These are phyloP conservation scores for Oryza rufipogon DNA, from an alignment of 176 grass and related monocot genomes.

Conservation along the genomic window DNA sequence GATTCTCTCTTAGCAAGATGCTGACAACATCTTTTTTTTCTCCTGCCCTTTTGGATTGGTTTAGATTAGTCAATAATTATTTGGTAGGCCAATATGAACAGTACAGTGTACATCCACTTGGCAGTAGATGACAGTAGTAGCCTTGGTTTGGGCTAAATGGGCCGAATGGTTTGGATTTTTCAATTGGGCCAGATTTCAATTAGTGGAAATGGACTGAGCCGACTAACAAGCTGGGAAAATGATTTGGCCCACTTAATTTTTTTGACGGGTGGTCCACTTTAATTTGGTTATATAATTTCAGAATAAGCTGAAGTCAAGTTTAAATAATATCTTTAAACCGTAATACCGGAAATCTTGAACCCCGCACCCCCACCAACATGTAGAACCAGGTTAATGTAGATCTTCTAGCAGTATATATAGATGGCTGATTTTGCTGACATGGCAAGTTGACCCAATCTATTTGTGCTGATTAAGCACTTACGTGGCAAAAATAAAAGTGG, in stretches of 20 bases:
- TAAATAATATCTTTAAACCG: too few relatives aligned
- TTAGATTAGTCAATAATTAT: slow-evolving; percentile 24
- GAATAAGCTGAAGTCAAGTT: too few relatives aligned
- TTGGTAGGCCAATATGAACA: slow-evolving; percentile 1
- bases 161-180: neutral
- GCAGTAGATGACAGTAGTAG: neutral
- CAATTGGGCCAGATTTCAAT: neutral
- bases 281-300: neutral
- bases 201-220: neutral
- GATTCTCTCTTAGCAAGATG: slow-evolving; percentile 41
- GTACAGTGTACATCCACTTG: neutral
- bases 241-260: neutral
- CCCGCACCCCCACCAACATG: rapidly evolving
- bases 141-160: neutral
- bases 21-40: neutral
- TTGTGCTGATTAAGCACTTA: too few relatives aligned
- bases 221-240: neutral
- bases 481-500: too few relatives aligned
- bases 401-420: too few relatives aligned
- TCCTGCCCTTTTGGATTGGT: neutral
- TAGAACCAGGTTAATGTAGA: too few relatives aligned
- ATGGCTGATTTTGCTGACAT: too few relatives aligned
- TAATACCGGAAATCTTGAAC: too few relatives aligned
- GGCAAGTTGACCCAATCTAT: too few relatives aligned
- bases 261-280: neutral